These are phyloP conservation scores for Erythrobasidium hasegawianum DNA, from an alignment of 1,284 basidiomycete species.

Conservation along the genomic window DNA sequence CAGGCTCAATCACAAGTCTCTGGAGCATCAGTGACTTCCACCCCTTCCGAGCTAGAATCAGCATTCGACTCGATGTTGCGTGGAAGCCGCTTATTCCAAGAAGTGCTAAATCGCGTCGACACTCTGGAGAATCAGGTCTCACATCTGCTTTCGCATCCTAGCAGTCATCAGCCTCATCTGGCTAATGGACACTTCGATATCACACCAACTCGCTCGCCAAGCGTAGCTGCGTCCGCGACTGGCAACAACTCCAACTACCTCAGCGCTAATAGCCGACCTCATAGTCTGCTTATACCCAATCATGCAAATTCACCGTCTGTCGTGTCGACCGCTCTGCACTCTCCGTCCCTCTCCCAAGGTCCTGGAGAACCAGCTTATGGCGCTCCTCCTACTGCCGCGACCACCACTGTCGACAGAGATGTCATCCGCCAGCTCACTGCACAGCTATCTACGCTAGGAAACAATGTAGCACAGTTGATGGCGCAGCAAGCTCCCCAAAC, in stretches of 20 bases:
- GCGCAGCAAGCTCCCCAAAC: slow-evolving; percentile 23
- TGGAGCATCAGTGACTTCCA: slow-evolving; percentile 7
- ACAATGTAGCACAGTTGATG: slow-evolving; percentile 35
- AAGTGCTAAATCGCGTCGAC: slow-evolving; percentile 17
- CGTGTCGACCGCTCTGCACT: slow-evolving; percentile 18
- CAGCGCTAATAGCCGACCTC: slow-evolving; percentile 19
- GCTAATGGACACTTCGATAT: slow-evolving; percentile 29
- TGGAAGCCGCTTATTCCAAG: slow-evolving; percentile 24
- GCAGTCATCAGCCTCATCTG: not conserved
- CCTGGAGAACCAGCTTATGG: slow-evolving; percentile 20
- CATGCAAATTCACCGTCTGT: slow-evolving; percentile 9
- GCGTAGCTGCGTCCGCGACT: slow-evolving; percentile 22
- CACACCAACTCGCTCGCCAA: slow-evolving; percentile 31
- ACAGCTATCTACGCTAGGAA: slow-evolving; percentile 32
- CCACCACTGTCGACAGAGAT: slow-evolving; percentile 16
- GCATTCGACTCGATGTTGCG: slow-evolving; percentile 31
- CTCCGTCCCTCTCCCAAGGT: slow-evolving; percentile 15
- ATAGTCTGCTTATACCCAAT: slow-evolving; percentile 25
- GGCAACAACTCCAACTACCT: slow-evolving; percentile 20
- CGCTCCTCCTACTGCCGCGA: not conserved
- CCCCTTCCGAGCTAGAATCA: slow-evolving; percentile 31
- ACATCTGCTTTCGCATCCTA: slow-evolving; percentile 3
- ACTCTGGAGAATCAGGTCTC: slow-evolving; percentile 21
- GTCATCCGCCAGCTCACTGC: slow-evolving; percentile 35
- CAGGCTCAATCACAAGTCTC: not conserved